phyloP scores from a whole-genome alignment of 1,284 basidiomycete genomes.

The Acaromyces ingoldii region DNA sequence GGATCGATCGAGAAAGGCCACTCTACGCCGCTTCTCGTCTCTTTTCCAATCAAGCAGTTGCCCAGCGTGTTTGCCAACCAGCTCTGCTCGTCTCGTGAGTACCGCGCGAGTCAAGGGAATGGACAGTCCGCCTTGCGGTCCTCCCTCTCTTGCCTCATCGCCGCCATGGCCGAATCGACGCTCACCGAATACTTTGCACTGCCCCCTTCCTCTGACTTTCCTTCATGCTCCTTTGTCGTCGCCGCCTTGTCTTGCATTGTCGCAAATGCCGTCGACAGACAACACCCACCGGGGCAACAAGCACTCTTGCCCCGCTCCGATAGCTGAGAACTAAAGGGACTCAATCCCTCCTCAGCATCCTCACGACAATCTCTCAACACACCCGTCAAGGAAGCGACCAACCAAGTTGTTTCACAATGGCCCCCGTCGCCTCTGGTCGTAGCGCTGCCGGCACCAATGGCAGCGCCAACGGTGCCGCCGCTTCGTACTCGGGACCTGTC shows the following conservation, averaged over 20 bases:
- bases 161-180: background rate
- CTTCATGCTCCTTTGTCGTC: background rate
- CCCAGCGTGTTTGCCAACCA: constrained; percentile 49
- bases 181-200: background rate
- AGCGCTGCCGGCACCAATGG: constrained; percentile 17
- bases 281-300: constrained; percentile 47
- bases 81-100: constrained; percentile 44
- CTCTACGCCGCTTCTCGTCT: too few relatives aligned
- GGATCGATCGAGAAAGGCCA: too few relatives aligned
- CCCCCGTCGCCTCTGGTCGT: constrained; percentile 11
- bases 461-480: constrained; percentile 15
- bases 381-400: background rate
- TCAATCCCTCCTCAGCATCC: background rate
- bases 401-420: constrained; percentile 11
- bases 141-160: background rate
- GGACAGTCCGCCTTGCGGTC: too few relatives aligned
- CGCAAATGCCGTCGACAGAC: constrained; percentile 12
- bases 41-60: too few relatives aligned
- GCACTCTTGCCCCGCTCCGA: constrained; percentile 43
- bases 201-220: too few relatives aligned
- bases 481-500: constrained; percentile 15
- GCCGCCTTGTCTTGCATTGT: background rate
- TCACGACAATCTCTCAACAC: too few relatives aligned
- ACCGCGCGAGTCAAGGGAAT: too few relatives aligned
- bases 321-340: constrained; percentile 34